Percentiles rank a stretch among this genome's conserved stretches.
These are phyloP conservation scores for Dothideomycetes sp. DNA, from an alignment of 2,329 filamentous ascomycete species.

Conservation along the genomic window DNA sequence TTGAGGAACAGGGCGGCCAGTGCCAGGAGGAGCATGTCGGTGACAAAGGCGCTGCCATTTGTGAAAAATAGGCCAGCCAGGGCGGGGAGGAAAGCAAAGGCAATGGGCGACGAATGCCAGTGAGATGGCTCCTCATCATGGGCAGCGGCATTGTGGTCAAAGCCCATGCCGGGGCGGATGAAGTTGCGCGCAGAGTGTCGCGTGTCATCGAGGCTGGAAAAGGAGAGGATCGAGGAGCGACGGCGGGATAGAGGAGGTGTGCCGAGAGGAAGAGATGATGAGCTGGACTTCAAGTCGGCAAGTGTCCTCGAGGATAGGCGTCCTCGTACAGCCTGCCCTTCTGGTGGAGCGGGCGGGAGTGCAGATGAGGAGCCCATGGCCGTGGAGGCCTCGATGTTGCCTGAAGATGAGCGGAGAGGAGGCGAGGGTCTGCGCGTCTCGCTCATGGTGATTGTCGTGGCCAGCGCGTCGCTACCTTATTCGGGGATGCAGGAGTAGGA, in stretches of 20 bases:
- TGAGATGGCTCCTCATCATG: conserved; percentile 46
- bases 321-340: background rate
- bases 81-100: conserved; percentile 74
- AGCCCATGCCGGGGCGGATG: conserved; percentile 40
- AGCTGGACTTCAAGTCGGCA: background rate
- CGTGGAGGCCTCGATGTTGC: no score
- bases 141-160: conserved; percentile 12
- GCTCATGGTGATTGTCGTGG: no score
- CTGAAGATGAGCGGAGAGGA: no score
- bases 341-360: conserved; percentile 6
- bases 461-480: no score
- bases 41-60: conserved; percentile 72
- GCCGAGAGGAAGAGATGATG: conserved; percentile 6
- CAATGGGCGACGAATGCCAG: conserved; percentile 72
- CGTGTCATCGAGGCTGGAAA: conserved; percentile 60
- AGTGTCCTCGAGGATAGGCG: conserved; percentile 4
- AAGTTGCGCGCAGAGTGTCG: conserved; percentile 58
- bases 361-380: conserved; percentile 7
- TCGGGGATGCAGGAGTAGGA: no score
- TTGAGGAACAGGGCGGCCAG: conserved; percentile 80
- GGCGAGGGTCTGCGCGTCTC: background rate
- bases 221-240: conserved; percentile 68
- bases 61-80: conserved; percentile 76
- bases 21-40: conserved; percentile 70
- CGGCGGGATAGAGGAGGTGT: conserved; percentile 35